A percentile compares a stretch with the other conserved stretches of the same genome.
Conservation (phyloP, 1,284 basidiomycete species). For the Salmacisia buchloeana region DNA sequence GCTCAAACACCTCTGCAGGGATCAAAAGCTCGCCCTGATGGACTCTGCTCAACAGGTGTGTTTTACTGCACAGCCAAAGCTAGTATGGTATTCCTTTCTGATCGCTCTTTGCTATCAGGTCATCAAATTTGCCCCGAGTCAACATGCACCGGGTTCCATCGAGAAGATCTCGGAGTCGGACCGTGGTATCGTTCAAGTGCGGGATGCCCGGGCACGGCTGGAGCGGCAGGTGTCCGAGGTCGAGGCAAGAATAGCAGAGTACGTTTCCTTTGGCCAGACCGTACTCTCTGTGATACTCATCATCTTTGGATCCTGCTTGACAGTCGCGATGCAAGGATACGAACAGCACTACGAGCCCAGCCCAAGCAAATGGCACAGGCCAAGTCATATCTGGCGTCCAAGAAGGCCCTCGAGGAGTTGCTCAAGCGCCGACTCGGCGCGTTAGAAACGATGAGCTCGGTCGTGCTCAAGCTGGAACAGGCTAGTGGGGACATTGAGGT, state of each 20-base stretch:
- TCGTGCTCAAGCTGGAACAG: slow-evolving; percentile 74
- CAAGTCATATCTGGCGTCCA: slow-evolving; percentile 67
- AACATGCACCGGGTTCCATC: not conserved
- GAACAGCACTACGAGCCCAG: slow-evolving; percentile 59
- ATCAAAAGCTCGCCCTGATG: slow-evolving; percentile 62
- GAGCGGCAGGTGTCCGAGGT: slow-evolving; percentile 64
- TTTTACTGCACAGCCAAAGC: not conserved
- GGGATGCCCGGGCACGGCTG: slow-evolving; percentile 63
- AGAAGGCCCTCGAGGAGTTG: slow-evolving; percentile 73
- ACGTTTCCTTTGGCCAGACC: slow-evolving; percentile 25
- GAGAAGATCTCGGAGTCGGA: slow-evolving; percentile 63
- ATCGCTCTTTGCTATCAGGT: no score
- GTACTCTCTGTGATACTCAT: not conserved
- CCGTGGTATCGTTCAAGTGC: slow-evolving; percentile 67
- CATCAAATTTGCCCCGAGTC: slow-evolving; percentile 22
- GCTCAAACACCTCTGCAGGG: slow-evolving; percentile 71
- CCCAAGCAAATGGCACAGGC: slow-evolving; percentile 67
- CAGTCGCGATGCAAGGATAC: slow-evolving; percentile 59
- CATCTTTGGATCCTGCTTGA: not conserved
- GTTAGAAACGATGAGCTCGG: slow-evolving; percentile 67
- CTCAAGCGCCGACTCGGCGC: slow-evolving; percentile 69
- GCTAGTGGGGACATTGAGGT: slow-evolving; percentile 84
- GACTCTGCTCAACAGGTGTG: slow-evolving; percentile 60
- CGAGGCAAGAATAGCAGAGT: slow-evolving; percentile 67
- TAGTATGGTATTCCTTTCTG: no score